Conservation (phyloP, 1,284 basidiomycete species). For the Cutaneotrichosporon sp. region DNA sequence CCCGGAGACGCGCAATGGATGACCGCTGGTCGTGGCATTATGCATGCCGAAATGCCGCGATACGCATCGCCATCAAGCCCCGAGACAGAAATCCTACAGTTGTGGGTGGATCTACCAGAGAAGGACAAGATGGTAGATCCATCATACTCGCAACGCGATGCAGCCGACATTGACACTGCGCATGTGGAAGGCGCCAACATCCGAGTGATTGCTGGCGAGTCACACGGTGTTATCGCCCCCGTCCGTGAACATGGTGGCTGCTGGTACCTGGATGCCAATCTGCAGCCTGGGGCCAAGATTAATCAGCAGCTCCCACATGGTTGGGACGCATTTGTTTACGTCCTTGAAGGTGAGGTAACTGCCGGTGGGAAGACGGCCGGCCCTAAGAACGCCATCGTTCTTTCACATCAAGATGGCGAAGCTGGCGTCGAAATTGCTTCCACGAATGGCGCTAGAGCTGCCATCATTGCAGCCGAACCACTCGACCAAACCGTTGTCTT, state of each 20-base stretch:
- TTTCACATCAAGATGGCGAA: constrained; percentile 37
- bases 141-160: constrained; percentile 34
- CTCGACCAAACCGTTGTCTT: constrained; percentile 68
- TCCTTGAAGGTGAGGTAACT: constrained; percentile 42
- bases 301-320: constrained; percentile 78
- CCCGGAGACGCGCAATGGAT: constrained; percentile 92
- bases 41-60: constrained; percentile 85
- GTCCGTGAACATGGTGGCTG: constrained; percentile 69
- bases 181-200: constrained; percentile 51
- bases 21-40: constrained; percentile 65
- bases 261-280: constrained; percentile 80
- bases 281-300: constrained; percentile 56
- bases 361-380: constrained; percentile 55
- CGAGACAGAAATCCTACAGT: constrained; percentile 61
- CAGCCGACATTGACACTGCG: too few species aligned
- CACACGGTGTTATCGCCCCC: constrained; percentile 59
- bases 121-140: constrained; percentile 70
- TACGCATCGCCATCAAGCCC: background rate
- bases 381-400: constrained; percentile 36
- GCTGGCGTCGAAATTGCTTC: constrained; percentile 37
- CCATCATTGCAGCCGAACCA: constrained; percentile 83
- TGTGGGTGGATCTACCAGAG: constrained; percentile 90
- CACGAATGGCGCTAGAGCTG: constrained; percentile 51
- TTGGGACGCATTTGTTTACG: constrained; percentile 80
- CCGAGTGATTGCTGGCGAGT: constrained; percentile 78